Base-by-base conservation (phyloP, 2,329 filamentous ascomycete genomes). In the Tolypocladium inflatum region DNA sequence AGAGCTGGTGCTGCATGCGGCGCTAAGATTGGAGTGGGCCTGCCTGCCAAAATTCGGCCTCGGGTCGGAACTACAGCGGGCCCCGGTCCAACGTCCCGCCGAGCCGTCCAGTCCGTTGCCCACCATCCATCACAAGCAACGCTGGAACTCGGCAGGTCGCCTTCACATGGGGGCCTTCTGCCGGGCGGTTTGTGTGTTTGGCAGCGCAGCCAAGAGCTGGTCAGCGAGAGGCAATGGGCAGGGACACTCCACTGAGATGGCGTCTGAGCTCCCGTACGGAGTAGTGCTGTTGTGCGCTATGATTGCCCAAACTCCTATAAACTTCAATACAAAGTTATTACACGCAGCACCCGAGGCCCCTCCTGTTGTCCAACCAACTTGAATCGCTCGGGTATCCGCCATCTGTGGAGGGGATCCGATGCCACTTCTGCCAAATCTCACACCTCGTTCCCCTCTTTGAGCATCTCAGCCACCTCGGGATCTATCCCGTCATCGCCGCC, bases 401-500 rank as follows among this genome's bases (percentile, higher is more conserved):
- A 33, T 7, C 9, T 19, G 4, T 2, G 45, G 17, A 33, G 17
- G 15, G 19, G 15, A 35, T 35, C 30, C 48, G 9, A 21, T 5
- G 17, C 19, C n/a, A 4, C 30, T 4, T 21, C 30, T 13, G 10
- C n/a, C 5, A 21, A 21, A 61, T 57, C 59, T 65, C 41, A 59
- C 21, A 11, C 21, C 21, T 39, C 21, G 26, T 37, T 65, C 43
- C 69, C 73, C 23, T 79, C 77, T 61, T 76, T 74, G 48, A 85
- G 71, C 73, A 83, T 81, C 63, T 81, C 80, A 33, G 77, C 76
- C 39, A 84, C 81, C 53, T 84, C 81, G 0, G 78, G 75, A 61
- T 84, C 81, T 55, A 84, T 81, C 1, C 75, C 80, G 61, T 82
- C 79, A 58, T 82, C 79, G 23, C 69, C 76, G 10, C 76, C 79